Base-by-base conservation (phyloP, 2,329 filamentous ascomycete species). In the Penicillium sp. region DNA sequence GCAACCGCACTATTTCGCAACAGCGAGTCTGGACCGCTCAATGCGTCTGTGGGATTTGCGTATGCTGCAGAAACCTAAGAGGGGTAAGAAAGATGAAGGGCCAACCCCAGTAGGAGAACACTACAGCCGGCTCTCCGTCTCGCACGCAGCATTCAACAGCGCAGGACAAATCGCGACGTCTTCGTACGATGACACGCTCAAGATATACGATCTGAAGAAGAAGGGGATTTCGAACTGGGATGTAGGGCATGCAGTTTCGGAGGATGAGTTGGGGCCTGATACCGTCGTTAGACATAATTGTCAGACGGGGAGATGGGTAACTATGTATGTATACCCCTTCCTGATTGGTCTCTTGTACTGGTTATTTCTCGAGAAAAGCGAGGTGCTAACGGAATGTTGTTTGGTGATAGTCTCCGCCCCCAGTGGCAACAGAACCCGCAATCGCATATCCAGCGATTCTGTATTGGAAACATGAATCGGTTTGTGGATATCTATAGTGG, bases 381-480 rank as follows among this genome's bases (percentile, higher is more conserved):
- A n/a, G n/a, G n/a, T n/a, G n/a, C n/a, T n/a, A n/a, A n/a, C n/a
- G n/a, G n/a, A n/a, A n/a, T n/a, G n/a, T n/a, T n/a, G n/a, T n/a
- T n/a, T n/a, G n/a, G n/a, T 19, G 38, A 7, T 67, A 82, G 79
- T 60, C 72, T 85, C 77, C 64, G 94, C 77, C 78, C 93, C 66
- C 88, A 95, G 60, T 98, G 93, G 93, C 93, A 98, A 68, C 75
- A 80, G 29, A 77, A 80, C 40, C 91, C 93, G 0, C 72, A 77
- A 32, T 88, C 93, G 51, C 83, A 83, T 7, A 82, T 94, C 5
- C 84, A 95, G 55, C 88, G 91, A 53, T 89, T 98, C 61, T 87
- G 82, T 22, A 91, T 98, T 50, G 91, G 88, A 1, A 98, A 97
- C 60, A 97, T 97, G 93, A 95, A 95, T 64, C 82, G 93, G 1